Evolutionary conservation across 345 rosid species (phyloP), one percentile per base, ranked within the genome.

Genomic region (Hypericum perforatum): DNA sequence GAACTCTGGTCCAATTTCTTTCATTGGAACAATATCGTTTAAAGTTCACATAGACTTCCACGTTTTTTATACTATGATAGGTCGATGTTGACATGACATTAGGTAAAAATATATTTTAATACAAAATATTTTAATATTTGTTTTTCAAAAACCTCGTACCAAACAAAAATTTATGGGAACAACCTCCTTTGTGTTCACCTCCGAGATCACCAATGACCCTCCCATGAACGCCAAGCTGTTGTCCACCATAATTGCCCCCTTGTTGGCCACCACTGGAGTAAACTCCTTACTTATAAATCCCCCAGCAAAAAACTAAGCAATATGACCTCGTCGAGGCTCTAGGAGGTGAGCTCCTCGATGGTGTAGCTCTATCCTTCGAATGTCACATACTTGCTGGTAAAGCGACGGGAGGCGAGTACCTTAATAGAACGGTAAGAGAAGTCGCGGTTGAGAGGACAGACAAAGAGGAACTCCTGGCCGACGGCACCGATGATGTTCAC

Each of bases 131-230:
- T n/a, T n/a, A n/a, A n/a, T n/a, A n/a, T n/a, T n/a, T n/a, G n/a
- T n/a, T n/a, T n/a, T n/a, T n/a, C n/a, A n/a, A n/a, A n/a, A n/a
- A n/a, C n/a, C n/a, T n/a, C n/a, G n/a, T n/a, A n/a, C n/a, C n/a
- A n/a, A n/a, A n/a, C n/a, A n/a, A n/a, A n/a, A n/a, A n/a, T n/a
- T n/a, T n/a, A n/a, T n/a, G n/a, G n/a, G n/a, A n/a, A n/a, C n/a
- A n/a, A n/a, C n/a, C n/a, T n/a, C 97, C 63, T 92, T 89, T 0
- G 95, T 94, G 66, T 92, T 92, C 65, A 92, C 98, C 65, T 92
- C 97, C 7, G 98, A 95, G 49, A 92, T 88, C 63, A 88, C 97
- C 49, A 92, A 74, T 10, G 98, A 95, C 55, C 85, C 81, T 1
- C 79, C 82, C 2, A 81, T 94, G 4, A 88, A 92, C 2, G 95